phyloP scores from a whole-genome alignment of 352 stramenopile species.

The Pythium rhizo-oryzae region DNA sequence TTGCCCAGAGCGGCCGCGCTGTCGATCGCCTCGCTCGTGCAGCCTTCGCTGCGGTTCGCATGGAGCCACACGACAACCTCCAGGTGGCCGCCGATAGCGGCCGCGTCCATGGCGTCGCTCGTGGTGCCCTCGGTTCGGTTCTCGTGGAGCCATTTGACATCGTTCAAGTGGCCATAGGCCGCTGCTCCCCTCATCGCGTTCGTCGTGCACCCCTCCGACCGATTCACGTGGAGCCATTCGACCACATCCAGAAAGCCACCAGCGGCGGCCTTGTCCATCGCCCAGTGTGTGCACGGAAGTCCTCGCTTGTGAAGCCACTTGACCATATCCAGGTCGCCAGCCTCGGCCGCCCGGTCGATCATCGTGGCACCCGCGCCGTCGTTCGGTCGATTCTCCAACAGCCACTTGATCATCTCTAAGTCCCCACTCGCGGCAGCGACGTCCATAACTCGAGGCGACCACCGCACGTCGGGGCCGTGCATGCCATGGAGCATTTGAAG shows the following conservation, averaged over 20 bases:
- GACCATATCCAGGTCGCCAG: conserved; percentile 6
- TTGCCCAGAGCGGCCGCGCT: conserved; percentile 9
- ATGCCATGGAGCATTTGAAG: conserved; percentile 12
- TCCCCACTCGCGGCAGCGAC: conserved; percentile 9
- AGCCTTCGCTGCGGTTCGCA: conserved; percentile 23
- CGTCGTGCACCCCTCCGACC: conserved; percentile 6
- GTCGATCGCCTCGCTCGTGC: conserved; percentile 22
- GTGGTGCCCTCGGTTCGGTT: conserved; percentile 16
- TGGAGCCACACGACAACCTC: conserved; percentile 27
- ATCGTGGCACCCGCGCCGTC: conserved; percentile 7
- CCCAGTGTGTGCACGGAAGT: conserved; percentile 8
- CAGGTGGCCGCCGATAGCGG: conserved; percentile 11
- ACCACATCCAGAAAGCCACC: conserved; percentile 61
- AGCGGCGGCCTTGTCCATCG: conserved; percentile 70
- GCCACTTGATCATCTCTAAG: conserved; percentile 17
- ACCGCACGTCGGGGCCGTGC: conserved; percentile 12
- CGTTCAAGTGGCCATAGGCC: conserved; percentile 5
- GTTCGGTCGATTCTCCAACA: conserved; percentile 1
- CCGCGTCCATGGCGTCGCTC: conserved; percentile 14
- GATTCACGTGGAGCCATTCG: conserved; percentile 68
- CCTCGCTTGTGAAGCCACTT: conserved; percentile 5
- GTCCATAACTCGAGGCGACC: conserved; percentile 14
- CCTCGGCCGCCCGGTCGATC: conserved; percentile 14
- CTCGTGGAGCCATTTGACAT: conserved; percentile 25
- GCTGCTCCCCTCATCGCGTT: conserved; percentile 14